These are phyloP conservation scores for Cubamyces lactineus DNA, from an alignment of 768 basidiomycete species.

Conservation along the genomic window DNA sequence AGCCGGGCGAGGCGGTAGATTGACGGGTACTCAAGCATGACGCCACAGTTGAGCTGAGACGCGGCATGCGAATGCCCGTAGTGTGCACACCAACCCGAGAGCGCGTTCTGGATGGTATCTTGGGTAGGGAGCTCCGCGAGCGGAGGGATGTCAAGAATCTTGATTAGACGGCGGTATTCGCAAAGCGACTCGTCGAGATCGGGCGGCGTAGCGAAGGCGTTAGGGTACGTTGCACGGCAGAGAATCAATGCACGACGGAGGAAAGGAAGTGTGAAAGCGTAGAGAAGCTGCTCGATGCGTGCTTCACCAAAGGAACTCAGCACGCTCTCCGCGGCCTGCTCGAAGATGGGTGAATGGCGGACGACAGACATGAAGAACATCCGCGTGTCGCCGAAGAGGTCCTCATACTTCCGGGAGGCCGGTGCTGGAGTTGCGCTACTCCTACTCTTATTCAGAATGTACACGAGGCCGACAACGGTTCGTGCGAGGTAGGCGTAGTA, in stretches of 20 bases:
- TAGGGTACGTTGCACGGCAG: slow-evolving; percentile 72
- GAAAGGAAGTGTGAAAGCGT: slow-evolving; percentile 89
- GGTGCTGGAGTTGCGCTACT: slow-evolving; percentile 46
- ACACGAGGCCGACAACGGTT: slow-evolving; percentile 83
- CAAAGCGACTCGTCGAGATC: slow-evolving; percentile 47
- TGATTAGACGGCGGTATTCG: slow-evolving; percentile 82
- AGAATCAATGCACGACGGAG: slow-evolving; percentile 87
- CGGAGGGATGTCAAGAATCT: slow-evolving; percentile 76
- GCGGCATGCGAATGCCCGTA: slow-evolving; percentile 82
- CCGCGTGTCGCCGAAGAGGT: slow-evolving; percentile 81
- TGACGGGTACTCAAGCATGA: slow-evolving; percentile 79
- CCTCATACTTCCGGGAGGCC: slow-evolving; percentile 59
- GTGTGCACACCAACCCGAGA: slow-evolving; percentile 89
- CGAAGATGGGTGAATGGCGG: slow-evolving; percentile 85
- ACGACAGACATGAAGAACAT: slow-evolving; percentile 93
- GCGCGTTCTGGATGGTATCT: slow-evolving; percentile 86
- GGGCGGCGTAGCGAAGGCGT: slow-evolving; percentile 58
- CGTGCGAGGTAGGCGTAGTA: slow-evolving; percentile 92
- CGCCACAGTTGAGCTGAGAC: slow-evolving; percentile 78
- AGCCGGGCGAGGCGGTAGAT: slow-evolving; percentile 83
- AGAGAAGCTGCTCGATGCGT: slow-evolving; percentile 82
- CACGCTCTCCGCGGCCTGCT: slow-evolving; percentile 79
- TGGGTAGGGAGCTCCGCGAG: slow-evolving; percentile 80
- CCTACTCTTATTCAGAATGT: slow-evolving; percentile 74
- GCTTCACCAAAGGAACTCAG: slow-evolving; percentile 84